Percentiles rank a stretch among this genome's conserved stretches.
Conservation (phyloP, 164 flowering plant genomes). For the Magnolia officinalis region DNA sequence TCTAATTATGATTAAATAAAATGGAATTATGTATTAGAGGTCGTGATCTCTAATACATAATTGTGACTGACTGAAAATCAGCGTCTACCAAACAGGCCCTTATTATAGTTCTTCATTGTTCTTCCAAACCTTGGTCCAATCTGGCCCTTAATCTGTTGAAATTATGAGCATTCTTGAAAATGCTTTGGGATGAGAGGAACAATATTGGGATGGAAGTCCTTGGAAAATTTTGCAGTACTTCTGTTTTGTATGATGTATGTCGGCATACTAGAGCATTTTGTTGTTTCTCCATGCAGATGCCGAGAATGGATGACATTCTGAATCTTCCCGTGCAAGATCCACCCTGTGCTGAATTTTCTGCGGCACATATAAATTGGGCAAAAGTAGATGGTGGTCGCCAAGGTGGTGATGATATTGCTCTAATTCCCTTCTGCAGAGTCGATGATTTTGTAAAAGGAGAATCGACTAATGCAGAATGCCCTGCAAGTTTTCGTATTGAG, state of each 20-base stretch:
- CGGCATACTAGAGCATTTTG: too few species aligned
- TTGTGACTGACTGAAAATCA: too few species aligned
- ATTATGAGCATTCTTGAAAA: neutral
- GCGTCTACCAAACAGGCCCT: too few species aligned
- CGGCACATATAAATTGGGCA: constrained; percentile 51
- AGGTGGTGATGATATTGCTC: constrained; percentile 60
- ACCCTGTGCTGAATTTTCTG: constrained; percentile 44
- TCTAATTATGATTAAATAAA: too few species aligned
- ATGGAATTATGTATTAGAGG: too few species aligned
- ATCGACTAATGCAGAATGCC: constrained; percentile 48
- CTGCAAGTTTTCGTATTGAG: constrained; percentile 54
- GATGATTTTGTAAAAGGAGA: constrained; percentile 58
- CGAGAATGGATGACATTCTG: constrained; percentile 57
- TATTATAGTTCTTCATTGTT: too few species aligned
- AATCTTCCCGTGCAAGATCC: constrained; percentile 66
- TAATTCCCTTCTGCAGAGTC: constrained; percentile 51
- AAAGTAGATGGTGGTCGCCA: constrained; percentile 55
- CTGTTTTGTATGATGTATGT: neutral
- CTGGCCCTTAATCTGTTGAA: neutral
- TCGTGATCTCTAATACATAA: too few species aligned
- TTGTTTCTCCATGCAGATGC: constrained; percentile 29
- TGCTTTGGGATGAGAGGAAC: neutral
- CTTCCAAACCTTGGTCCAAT: neutral
- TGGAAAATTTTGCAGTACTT: neutral
- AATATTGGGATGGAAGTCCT: neutral